phyloP scores from a whole-genome alignment of 371 early-diverging fungal species.

The Mucor saturninus region DNA sequence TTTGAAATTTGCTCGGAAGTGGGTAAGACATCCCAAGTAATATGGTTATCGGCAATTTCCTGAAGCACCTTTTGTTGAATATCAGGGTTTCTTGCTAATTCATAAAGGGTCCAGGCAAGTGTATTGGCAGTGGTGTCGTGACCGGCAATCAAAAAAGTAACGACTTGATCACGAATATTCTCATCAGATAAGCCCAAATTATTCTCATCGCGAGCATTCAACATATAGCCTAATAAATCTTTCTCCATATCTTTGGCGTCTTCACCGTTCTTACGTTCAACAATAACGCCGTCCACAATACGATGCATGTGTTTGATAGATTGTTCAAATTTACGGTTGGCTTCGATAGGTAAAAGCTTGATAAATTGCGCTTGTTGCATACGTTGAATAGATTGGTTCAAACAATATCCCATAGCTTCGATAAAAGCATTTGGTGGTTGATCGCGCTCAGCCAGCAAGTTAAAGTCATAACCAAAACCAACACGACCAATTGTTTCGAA shows the following conservation, averaged over 20 bases:
- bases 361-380: slow-evolving; percentile 40
- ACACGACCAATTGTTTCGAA: slow-evolving; percentile 57
- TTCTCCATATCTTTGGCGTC: slow-evolving; percentile 46
- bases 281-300: slow-evolving; percentile 44
- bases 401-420: slow-evolving; percentile 56
- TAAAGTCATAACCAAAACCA: slow-evolving; percentile 68
- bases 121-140: slow-evolving; percentile 60
- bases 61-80: slow-evolving; percentile 50
- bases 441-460: slow-evolving; percentile 45
- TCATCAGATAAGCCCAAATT: slow-evolving; percentile 48
- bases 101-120: slow-evolving; percentile 55
- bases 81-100: slow-evolving; percentile 50
- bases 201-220: slow-evolving; percentile 54
- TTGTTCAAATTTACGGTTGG: slow-evolving; percentile 43
- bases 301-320: slow-evolving; percentile 44
- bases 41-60: slow-evolving; percentile 56
- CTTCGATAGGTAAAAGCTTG: slow-evolving; percentile 50
- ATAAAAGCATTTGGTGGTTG: slow-evolving; percentile 52
- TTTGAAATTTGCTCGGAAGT: slow-evolving; percentile 49
- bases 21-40: slow-evolving; percentile 42
- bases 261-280: slow-evolving; percentile 39
- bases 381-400: slow-evolving; percentile 33
- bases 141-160: slow-evolving; percentile 63
- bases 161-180: slow-evolving; percentile 64
- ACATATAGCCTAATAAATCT: slow-evolving; percentile 64